These are phyloP conservation scores for Lentinula novae-zelandiae DNA, from an alignment of 1,284 basidiomycete species.

Conservation along the genomic window DNA sequence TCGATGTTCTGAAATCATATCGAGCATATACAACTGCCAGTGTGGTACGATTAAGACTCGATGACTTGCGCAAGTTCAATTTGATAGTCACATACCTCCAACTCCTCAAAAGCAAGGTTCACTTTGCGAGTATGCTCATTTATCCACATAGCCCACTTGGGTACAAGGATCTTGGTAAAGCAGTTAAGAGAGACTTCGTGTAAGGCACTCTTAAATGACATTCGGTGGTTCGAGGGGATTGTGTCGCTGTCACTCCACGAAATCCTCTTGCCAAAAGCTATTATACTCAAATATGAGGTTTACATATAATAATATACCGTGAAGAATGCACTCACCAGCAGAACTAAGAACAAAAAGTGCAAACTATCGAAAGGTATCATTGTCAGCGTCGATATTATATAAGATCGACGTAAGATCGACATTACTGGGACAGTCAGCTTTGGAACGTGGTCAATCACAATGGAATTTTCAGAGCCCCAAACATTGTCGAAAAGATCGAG, in stretches of 20 bases:
- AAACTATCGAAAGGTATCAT: slow-evolving; percentile 31
- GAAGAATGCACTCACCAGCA: slow-evolving; percentile 34
- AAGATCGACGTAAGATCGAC: neutral
- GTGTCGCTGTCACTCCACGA: slow-evolving; percentile 44
- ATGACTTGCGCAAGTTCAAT: neutral
- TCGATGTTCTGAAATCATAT: slow-evolving; percentile 51
- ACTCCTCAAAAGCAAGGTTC: slow-evolving; percentile 41
- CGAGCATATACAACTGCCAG: slow-evolving; percentile 44
- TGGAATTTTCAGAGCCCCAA: slow-evolving; percentile 29
- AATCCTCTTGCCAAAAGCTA: slow-evolving; percentile 49
- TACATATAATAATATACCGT: too few species aligned
- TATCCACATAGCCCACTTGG: slow-evolving; percentile 39
- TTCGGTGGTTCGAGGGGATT: slow-evolving; percentile 40
- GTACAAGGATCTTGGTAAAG: slow-evolving; percentile 39
- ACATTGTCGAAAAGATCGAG: slow-evolving; percentile 37
- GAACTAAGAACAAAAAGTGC: slow-evolving; percentile 53
- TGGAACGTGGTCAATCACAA: slow-evolving; percentile 31
- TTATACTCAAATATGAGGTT: too few species aligned
- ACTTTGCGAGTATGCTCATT: slow-evolving; percentile 35
- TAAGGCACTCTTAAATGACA: slow-evolving; percentile 57
- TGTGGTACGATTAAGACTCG: too few species aligned
- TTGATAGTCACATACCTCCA: slow-evolving; percentile 34
- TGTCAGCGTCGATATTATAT: too few species aligned
- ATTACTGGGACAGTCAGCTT: slow-evolving; percentile 47
- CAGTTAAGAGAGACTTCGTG: slow-evolving; percentile 43